Base-by-base conservation (phyloP, 2,329 filamentous ascomycete species). In the Purpureocillium takamizusanense region DNA sequence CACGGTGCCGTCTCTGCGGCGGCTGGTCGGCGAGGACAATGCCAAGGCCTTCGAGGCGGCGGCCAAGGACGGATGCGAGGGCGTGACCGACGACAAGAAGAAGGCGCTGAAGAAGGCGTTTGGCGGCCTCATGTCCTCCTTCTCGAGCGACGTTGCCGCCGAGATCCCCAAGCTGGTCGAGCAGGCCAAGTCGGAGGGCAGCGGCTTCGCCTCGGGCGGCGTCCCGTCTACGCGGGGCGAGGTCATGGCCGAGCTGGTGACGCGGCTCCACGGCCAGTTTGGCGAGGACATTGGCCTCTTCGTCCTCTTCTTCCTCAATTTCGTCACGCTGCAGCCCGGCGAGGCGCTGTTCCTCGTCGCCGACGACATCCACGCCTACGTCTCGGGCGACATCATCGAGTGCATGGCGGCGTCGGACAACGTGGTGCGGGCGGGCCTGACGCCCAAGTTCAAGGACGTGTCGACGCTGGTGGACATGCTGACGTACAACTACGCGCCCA, bases 371-470 rank as follows among this genome's bases (percentile, higher is more conserved):
- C 92, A 98, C 60, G 92, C 92, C 35, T 98, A 98, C 61, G 66
- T 94, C 32, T 86, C 82, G 3, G 86, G 86, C 42, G 90, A 98
- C 55, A 95, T 98, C 50, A 88, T 98, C 58, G 92, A 98, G 65
- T 98, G 92, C 70, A 98, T 98, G 92, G 92, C 92, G 0, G 83
- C 87, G 8, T 94, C 86, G n/a, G 92, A 98, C 72, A 98, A 98
- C 49, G 92, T 98, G 28, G 89, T 98, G 37, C 87, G 92, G 40
- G 92, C 92, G 0, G 92, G 92, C 32, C 92, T 98, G 63, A 98
- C 92, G 0, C 92, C 92, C 40, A 98, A 98, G 60, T 98, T 95
- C 74, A 95, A 97, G 67, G 92, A 98, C 51, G 86, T 97, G 16
- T 66, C 80, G 38, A 97, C 88, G 0, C 72, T 98, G 10, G 87